phyloP scores from a whole-genome alignment of 192 early-diverging fungal species.

The Coemansia sp. region DNA sequence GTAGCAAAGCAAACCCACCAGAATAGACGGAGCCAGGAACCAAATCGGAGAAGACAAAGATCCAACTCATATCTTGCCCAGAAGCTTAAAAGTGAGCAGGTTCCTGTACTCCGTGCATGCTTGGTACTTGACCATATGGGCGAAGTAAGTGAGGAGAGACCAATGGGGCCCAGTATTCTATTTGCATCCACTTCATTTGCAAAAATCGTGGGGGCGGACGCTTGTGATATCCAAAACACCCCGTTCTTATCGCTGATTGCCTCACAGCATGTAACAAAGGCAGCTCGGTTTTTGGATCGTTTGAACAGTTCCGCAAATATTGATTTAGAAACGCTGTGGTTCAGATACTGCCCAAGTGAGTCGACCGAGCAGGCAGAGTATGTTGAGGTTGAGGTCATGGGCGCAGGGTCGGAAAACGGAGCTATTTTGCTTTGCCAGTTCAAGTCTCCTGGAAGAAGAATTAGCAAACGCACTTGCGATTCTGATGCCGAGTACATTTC shows the following conservation, averaged over 20 bases:
- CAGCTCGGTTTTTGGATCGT: slow-evolving; percentile 13
- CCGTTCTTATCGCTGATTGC: slow-evolving; percentile 22
- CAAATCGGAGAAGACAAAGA: too few relatives aligned
- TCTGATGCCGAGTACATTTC: slow-evolving; percentile 12
- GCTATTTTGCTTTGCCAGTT: slow-evolving; percentile 31
- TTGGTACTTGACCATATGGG: slow-evolving; percentile 17
- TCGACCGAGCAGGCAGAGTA: background rate
- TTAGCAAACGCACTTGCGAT: background rate
- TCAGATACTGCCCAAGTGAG: background rate
- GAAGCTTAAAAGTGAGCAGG: too few relatives aligned
- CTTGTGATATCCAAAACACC: slow-evolving; percentile 21
- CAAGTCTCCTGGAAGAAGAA: background rate
- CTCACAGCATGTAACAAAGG: slow-evolving; percentile 9
- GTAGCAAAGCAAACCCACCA: too few relatives aligned
- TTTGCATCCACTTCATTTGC: slow-evolving; percentile 28
- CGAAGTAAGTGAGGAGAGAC: background rate
- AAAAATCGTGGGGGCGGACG: slow-evolving; percentile 12
- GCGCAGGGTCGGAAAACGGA: slow-evolving; percentile 26
- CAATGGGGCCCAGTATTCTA: slow-evolving; percentile 19
- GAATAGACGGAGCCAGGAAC: too few relatives aligned
- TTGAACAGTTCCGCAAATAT: slow-evolving; percentile 4
- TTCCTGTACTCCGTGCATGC: slow-evolving; percentile 15
- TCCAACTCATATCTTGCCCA: too few relatives aligned
- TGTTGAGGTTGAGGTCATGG: slow-evolving; percentile 28
- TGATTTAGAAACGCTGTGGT: slow-evolving; percentile 1